Evolutionary conservation across 495 filamentous ascomycete species (phyloP).

Genomic region (Parathielavia appendiculata): DNA sequence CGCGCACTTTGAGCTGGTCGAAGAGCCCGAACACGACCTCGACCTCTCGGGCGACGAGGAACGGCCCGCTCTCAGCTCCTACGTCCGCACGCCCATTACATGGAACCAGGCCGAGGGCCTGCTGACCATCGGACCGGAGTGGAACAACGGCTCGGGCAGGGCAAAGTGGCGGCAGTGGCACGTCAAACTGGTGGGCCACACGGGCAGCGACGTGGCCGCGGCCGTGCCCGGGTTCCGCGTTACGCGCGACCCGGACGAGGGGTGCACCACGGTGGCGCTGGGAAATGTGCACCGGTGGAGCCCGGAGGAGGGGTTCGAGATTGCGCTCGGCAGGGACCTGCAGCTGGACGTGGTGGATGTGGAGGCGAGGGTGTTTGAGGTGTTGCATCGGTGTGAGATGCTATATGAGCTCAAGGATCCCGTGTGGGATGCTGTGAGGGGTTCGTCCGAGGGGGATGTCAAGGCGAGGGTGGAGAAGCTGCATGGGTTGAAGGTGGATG

Average conservation of each 20-base stretch:
- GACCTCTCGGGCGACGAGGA: no score
- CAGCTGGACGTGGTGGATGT: constrained; percentile 35
- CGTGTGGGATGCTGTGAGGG: constrained; percentile 35
- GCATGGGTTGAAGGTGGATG: constrained; percentile 31
- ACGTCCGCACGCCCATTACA: constrained; percentile 26
- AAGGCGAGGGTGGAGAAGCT: constrained; percentile 33
- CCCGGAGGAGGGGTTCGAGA: constrained; percentile 22
- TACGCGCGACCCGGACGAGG: constrained; percentile 5
- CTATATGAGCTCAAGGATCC: constrained; percentile 38
- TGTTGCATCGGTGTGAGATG: constrained; percentile 42
- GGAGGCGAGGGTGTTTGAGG: constrained; percentile 22
- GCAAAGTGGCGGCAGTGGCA: constrained; percentile 22
- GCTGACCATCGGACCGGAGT: constrained; percentile 26
- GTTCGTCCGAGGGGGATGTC: constrained; percentile 14
- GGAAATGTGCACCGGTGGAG: constrained; percentile 18
- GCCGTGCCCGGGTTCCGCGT: constrained; percentile 9
- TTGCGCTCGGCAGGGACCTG: constrained; percentile 34
- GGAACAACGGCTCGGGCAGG: constrained; percentile 19
- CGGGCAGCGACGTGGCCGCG: constrained; percentile 3
- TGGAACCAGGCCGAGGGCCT: constrained; percentile 25
- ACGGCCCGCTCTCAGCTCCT: constrained; percentile 19
- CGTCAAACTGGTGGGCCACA: constrained; percentile 24
- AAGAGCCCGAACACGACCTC: constrained; percentile 35
- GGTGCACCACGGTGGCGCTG: constrained; percentile 13
- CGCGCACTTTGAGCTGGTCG: constrained; percentile 37